phyloP scores from a whole-genome alignment of 768 basidiomycete genomes.

The Butyriboletus loyo region DNA sequence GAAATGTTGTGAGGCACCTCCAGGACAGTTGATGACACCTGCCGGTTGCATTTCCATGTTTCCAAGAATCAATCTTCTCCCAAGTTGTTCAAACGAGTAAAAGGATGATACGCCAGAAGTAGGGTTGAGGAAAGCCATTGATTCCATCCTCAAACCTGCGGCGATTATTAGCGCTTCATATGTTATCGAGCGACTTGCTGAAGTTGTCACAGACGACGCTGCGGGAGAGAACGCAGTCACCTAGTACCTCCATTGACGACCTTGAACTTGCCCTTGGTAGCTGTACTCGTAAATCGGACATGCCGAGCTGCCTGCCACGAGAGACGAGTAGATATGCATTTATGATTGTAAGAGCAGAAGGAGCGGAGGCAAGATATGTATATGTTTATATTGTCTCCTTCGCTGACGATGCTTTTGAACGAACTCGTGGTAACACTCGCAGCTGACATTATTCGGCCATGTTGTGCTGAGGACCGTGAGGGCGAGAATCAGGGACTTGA shows the following conservation, averaged over 20 bases:
- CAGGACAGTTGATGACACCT: conserved; percentile 91
- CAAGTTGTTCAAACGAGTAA: conserved; percentile 90
- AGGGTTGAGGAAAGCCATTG: conserved; percentile 65
- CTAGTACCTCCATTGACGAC: conserved; percentile 85
- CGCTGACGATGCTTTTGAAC: not conserved
- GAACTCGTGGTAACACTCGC: conserved; percentile 4
- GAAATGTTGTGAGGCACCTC: conserved; percentile 46
- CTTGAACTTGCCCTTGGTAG: conserved; percentile 60
- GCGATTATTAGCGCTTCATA: conserved; percentile 92
- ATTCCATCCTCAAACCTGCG: conserved; percentile 83
- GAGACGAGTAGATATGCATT: conserved; percentile 12
- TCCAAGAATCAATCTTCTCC: conserved; percentile 73
- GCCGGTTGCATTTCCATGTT: conserved; percentile 85
- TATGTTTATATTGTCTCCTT: not conserved
- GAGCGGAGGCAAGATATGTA: not conserved
- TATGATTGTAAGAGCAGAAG: not conserved
- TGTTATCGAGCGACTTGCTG: conserved; percentile 61
- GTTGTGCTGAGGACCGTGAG: no score
- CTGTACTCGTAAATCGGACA: conserved; percentile 25
- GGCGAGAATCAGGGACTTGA: no score
- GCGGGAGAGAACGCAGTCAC: conserved; percentile 80
- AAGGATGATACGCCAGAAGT: conserved; percentile 85
- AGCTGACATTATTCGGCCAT: conserved; percentile 2
- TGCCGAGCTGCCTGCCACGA: conserved; percentile 5
- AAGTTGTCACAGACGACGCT: conserved; percentile 69